Evolutionary conservation across 176 grass and related monocot genomes (phyloP).

Genomic region (Musa schizocarpa): DNA sequence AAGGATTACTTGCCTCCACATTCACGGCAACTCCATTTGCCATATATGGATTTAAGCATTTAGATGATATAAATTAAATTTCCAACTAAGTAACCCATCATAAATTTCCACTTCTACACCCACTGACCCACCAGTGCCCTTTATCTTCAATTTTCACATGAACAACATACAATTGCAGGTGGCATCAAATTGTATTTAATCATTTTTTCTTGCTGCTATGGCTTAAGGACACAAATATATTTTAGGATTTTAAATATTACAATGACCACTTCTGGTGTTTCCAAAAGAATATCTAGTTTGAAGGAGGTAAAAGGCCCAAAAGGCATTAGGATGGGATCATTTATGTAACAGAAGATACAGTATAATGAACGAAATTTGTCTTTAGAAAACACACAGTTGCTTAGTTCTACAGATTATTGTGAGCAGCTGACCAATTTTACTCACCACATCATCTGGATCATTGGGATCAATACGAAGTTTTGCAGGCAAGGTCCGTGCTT

Average conservation of each 20-base stretch:
- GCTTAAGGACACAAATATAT: too few species aligned
- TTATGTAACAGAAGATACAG: too few species aligned
- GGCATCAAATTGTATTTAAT: not conserved
- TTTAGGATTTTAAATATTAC: too few species aligned
- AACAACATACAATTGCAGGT: not conserved
- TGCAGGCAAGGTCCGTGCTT: conserved; percentile 54
- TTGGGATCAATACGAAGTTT: conserved; percentile 90
- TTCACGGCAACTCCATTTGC: too few species aligned
- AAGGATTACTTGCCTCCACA: too few species aligned
- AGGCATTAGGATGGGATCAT: too few species aligned
- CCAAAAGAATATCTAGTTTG: not conserved
- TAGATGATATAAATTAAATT: not conserved
- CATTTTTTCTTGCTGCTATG: too few species aligned
- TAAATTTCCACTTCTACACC: not conserved
- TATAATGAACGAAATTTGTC: not conserved
- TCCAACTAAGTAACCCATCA: too few species aligned
- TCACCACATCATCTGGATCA: conserved; percentile 93
- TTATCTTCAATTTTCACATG: not conserved
- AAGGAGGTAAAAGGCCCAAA: too few species aligned
- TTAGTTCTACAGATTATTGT: not conserved
- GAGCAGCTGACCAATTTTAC: not conserved
- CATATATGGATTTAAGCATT: not conserved
- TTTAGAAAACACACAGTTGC: not conserved
- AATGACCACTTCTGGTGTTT: not conserved
- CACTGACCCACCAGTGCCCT: not conserved